Evolutionary conservation across 108 stramenopile genomes (phyloP), one percentile per base, ranked within the genome.

Genomic region (Bacterosira constricta): DNA sequence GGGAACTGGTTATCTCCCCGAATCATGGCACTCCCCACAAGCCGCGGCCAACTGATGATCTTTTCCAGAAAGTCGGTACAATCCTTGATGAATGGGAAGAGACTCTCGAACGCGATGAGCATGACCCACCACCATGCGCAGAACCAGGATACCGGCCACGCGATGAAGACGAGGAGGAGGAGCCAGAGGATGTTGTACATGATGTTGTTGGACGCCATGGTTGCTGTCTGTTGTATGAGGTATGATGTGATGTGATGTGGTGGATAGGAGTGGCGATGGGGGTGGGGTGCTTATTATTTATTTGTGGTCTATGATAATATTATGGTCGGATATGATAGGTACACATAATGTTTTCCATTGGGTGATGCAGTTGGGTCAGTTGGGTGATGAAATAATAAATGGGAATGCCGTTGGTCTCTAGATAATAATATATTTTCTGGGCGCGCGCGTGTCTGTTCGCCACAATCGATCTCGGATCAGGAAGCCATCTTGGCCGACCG

Each of bases 161-260:
- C 77, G 52, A 82, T 82, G 62, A 82, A 82, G 50, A 82, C 29
- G 53, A 82, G 81, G 51, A 82, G 77, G 45, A 82, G 77, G 11
- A 75, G 25, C 81, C 81, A 82, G 41, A 82, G 30, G 36, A 78
- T 54, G 38, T 47, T 72, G 54, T 63, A 82, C n/a, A n/a, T n/a
- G 0, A 76, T 4, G 15, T 78, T 53, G 6, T 77, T 73, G 20
- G 41, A 62, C 36, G 70, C 53, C 60, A 57, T 46, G 34, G 54
- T 76, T 2, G n/a, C n/a, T n/a, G n/a, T n/a, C n/a, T n/a, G n/a
- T n/a, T n/a, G n/a, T n/a, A 18, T 44, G 9, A 39, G 38, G 38
- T 6, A 39, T n/a, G n/a, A n/a, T n/a, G n/a, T n/a, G n/a, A n/a
- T n/a, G n/a, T n/a, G n/a, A n/a, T n/a, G n/a, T n/a, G n/a, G n/a